Percentiles rank a stretch among this genome's conserved stretches.
phyloP scores from a whole-genome alignment of 2,329 filamentous ascomycete genomes.

The Clonostachys rhizophaga region DNA sequence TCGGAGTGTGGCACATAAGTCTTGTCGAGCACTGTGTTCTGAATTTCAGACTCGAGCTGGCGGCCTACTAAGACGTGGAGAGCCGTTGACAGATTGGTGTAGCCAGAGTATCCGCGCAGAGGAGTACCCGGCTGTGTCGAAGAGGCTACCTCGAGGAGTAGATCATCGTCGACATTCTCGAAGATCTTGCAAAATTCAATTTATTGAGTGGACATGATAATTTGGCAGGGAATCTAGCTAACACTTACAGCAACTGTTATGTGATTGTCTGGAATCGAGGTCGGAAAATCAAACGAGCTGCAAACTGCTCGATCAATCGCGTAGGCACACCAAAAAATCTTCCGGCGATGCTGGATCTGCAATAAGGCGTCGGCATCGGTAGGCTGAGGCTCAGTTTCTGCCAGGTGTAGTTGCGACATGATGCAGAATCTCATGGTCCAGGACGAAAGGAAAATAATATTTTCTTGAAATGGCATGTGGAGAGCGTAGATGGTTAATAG shows the following conservation, averaged over 20 bases:
- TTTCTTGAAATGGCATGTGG: slow-evolving; percentile 2
- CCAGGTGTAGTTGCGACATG: slow-evolving; percentile 2
- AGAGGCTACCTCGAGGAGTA: background rate
- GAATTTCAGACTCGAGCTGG: background rate
- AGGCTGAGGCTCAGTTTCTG: slow-evolving; percentile 1
- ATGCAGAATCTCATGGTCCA: slow-evolving; percentile 4
- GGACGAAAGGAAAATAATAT: slow-evolving; percentile 1
- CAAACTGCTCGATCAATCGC: slow-evolving; percentile 4
- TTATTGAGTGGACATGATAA: background rate
- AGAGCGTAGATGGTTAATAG: slow-evolving; percentile 4
- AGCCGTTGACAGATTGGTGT: background rate
- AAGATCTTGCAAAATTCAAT: background rate
- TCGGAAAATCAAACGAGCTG: slow-evolving; percentile 2
- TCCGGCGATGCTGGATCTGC: slow-evolving; percentile 2
- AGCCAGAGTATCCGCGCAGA: background rate
- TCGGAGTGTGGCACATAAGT: background rate
- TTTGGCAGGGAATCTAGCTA: background rate
- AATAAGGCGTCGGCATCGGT: background rate
- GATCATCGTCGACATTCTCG: background rate
- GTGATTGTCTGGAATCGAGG: slow-evolving; percentile 2
- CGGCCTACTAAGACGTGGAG: background rate
- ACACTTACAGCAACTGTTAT: background rate
- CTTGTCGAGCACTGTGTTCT: background rate
- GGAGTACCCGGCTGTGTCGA: background rate
- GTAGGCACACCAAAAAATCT: slow-evolving; percentile 5